Evolutionary conservation across 768 basidiomycete species (phyloP).

Genomic region (Kwoniella europaea): DNA sequence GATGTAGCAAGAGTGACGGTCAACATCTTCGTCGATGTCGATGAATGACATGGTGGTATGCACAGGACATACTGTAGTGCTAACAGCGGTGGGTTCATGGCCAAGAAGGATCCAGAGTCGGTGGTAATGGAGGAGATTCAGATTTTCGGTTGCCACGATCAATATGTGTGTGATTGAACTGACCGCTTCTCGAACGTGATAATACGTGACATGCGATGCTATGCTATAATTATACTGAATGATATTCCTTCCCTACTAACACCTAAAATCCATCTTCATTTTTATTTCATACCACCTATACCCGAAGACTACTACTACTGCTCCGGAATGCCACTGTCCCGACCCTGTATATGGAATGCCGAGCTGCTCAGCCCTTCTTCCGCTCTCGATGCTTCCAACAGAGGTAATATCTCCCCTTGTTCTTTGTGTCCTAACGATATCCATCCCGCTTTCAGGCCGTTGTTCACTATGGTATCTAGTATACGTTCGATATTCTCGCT

Average conservation of each 20-base stretch:
- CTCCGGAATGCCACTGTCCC: neutral
- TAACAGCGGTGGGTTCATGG: neutral
- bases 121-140: neutral
- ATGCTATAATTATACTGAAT: constrained; percentile 10
- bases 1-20: too few relatives aligned
- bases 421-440: constrained; percentile 43
- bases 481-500: constrained; percentile 42
- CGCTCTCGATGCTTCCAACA: constrained; percentile 24
- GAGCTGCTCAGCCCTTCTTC: constrained; percentile 14
- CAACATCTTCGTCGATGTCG: too few relatives aligned
- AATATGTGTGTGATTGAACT: neutral
- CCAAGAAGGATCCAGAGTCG: too few relatives aligned
- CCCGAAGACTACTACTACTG: neutral
- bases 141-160: too few relatives aligned
- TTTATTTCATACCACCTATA: neutral
- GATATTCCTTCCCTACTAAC: neutral
- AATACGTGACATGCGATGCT: neutral
- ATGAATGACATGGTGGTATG: too few relatives aligned
- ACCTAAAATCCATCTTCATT: neutral
- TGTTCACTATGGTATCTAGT: constrained; percentile 45
- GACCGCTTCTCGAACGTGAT: neutral
- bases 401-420: constrained; percentile 23
- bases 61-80: too few relatives aligned
- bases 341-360: constrained; percentile 5
- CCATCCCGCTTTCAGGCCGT: constrained; percentile 48